A percentile compares a stretch with the other conserved stretches of the same genome.
Conservation (phyloP, 164 flowering plant species). For the Vitis rupestris region DNA sequence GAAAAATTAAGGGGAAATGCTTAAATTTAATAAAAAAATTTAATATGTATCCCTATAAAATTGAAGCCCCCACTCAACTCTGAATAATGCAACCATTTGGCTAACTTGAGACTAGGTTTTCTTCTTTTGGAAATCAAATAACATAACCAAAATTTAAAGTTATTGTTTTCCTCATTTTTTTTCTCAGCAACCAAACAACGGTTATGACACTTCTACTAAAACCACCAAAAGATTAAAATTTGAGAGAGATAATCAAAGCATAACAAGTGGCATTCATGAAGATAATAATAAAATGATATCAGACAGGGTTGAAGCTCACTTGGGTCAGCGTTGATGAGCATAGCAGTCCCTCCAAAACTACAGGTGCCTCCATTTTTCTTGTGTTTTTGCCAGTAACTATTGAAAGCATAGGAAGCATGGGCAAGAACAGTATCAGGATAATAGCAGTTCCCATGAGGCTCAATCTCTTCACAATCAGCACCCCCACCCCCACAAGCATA, state of each 20-base stretch:
- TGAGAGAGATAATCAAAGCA: not conserved
- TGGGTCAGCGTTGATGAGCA: slow-evolving; percentile 82
- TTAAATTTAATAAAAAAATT: not conserved
- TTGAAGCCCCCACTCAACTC: no score
- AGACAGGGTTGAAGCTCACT: slow-evolving; percentile 38
- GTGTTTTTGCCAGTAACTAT: slow-evolving; percentile 89
- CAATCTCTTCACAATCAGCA: slow-evolving; percentile 72
- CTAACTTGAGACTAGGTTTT: no score
- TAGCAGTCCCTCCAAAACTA: slow-evolving; percentile 89
- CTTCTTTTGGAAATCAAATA: no score
- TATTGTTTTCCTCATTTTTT: no score
- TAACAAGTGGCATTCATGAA: not conserved
- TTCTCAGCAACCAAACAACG: no score
- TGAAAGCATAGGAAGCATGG: slow-evolving; percentile 95
- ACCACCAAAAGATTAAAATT: no score
- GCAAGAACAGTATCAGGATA: slow-evolving; percentile 64
- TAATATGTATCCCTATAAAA: no score
- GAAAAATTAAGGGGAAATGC: not conserved
- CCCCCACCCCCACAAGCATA: slow-evolving; percentile 94
- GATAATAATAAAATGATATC: not conserved
- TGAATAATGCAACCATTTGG: no score
- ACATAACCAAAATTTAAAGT: no score
- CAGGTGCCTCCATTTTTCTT: slow-evolving; percentile 81
- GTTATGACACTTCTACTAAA: no score
- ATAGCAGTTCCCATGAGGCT: slow-evolving; percentile 71